Conservation (phyloP, 1,284 basidiomycete genomes). For the Grifola frondosa region DNA sequence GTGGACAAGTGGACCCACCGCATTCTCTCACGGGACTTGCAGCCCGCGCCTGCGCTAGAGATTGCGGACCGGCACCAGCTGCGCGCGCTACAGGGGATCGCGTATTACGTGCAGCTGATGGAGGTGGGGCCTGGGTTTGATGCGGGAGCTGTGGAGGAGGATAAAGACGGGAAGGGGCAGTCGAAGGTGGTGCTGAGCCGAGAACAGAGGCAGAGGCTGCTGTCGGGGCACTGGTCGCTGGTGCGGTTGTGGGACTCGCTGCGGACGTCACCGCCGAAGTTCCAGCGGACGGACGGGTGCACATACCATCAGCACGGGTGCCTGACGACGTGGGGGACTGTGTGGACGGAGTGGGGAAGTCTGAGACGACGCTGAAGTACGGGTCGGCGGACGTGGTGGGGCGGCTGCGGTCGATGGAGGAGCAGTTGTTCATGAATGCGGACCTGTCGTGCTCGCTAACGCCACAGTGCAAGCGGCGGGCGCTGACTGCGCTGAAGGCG, state of each 20-base stretch:
- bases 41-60: slow-evolving; percentile 25
- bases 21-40: slow-evolving; percentile 21
- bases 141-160: slow-evolving; percentile 16
- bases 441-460: slow-evolving; percentile 28
- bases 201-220: slow-evolving; percentile 27
- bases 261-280: slow-evolving; percentile 22
- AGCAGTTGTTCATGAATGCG: slow-evolving; percentile 21
- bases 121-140: slow-evolving; percentile 23
- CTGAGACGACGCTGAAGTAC: slow-evolving; percentile 16
- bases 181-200: slow-evolving; percentile 20
- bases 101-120: slow-evolving; percentile 33
- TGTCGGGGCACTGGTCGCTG: slow-evolving; percentile 32
- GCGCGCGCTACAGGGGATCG: slow-evolving; percentile 23
- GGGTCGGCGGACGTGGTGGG: slow-evolving; percentile 29
- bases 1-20: slow-evolving; percentile 28
- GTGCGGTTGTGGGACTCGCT: slow-evolving; percentile 29
- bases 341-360: slow-evolving; percentile 27
- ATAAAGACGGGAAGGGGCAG: slow-evolving; percentile 7
- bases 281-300: slow-evolving; percentile 29
- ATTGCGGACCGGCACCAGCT: slow-evolving; percentile 27
- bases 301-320: slow-evolving; percentile 34
- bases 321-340: slow-evolving; percentile 26
- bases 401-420: slow-evolving; percentile 26
- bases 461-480: slow-evolving; percentile 33
- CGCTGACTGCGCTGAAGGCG: slow-evolving; percentile 31